Evolutionary conservation across 768 basidiomycete species (phyloP), one percentile per base, ranked within the genome.

Genomic region (Tephrocybe sp.): DNA sequence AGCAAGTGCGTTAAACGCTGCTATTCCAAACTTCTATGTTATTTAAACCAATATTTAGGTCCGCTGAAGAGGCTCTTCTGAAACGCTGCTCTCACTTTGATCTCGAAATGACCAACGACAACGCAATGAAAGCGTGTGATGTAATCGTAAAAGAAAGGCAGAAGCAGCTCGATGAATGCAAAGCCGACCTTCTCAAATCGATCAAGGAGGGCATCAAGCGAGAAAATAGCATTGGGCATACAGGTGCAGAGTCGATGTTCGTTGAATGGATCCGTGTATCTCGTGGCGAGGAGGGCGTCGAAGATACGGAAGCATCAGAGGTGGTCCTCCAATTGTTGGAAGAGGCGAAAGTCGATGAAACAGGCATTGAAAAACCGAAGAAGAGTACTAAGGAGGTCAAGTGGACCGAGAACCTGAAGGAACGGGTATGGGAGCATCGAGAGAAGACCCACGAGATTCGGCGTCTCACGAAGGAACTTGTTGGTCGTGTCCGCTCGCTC

Each of bases 51-150:
- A 34, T 39, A 25, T 21, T 30, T 52, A 93, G 91, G 58, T 81
- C 91, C 53, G 91, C 91, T 2, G 91, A 93, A 61, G 92, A 97
- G 71, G 93, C 94, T 1, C 78, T 98, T 9, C 77, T 98, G 51
- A 98, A 98, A 63, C 87, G 95, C 31, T 96, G 93, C 64, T 95
- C 94, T 5, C 94, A 96, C 64, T 98, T 96, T 66, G 91, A 93
- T 56, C 75, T 94, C 27, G 89, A 92, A 47, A 81, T 79, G 15
- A 72, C 74, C 8, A 82, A 78, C 54, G 77, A 80, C 34, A 80
- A 94, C 54, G 93, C 95, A 0, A 87, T 90, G 81, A 88, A 87
- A 60, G 92, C 94, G 3, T 97, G 95, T 66, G 91, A 98, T 55
- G 82, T 92, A 57, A 96, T 98, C 55, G 87, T 95, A 51, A 68